Evolutionary conservation across 495 filamentous ascomycete genomes (phyloP).

Genomic region (Darksidea phi): DNA sequence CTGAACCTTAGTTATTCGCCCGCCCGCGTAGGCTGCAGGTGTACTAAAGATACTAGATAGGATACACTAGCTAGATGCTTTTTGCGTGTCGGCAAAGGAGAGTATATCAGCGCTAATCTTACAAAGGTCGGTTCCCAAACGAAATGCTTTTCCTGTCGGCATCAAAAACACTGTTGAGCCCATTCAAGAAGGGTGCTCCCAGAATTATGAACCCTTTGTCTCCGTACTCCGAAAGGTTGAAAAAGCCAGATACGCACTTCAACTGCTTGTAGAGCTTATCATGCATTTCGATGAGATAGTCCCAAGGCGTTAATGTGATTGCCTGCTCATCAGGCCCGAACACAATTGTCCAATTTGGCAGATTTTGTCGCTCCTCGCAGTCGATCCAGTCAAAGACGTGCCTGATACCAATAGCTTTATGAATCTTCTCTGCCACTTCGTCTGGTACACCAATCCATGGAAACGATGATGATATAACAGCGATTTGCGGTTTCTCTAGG

Average conservation of each 20-base stretch:
- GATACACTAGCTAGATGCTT: no score
- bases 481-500: neutral
- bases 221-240: neutral
- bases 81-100: no score
- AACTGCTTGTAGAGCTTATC: neutral
- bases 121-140: neutral
- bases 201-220: slow-evolving; percentile 2
- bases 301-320: slow-evolving; percentile 4
- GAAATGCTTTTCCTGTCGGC: neutral
- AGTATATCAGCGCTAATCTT: no score
- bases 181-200: slow-evolving; percentile 4
- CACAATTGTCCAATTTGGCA: neutral
- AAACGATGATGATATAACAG: neutral
- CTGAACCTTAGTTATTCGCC: no score
- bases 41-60: no score
- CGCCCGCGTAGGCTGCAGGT: no score
- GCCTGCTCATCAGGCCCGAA: neutral
- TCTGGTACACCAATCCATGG: slow-evolving; percentile 1
- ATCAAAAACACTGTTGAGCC: neutral
- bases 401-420: neutral
- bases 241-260: neutral
- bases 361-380: neutral
- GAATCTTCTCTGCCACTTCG: neutral
- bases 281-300: slow-evolving; percentile 3
- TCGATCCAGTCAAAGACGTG: neutral